These are phyloP conservation scores for Stephanodiscus minutulus DNA, from an alignment of 108 stramenopile species.

Conservation along the genomic window DNA sequence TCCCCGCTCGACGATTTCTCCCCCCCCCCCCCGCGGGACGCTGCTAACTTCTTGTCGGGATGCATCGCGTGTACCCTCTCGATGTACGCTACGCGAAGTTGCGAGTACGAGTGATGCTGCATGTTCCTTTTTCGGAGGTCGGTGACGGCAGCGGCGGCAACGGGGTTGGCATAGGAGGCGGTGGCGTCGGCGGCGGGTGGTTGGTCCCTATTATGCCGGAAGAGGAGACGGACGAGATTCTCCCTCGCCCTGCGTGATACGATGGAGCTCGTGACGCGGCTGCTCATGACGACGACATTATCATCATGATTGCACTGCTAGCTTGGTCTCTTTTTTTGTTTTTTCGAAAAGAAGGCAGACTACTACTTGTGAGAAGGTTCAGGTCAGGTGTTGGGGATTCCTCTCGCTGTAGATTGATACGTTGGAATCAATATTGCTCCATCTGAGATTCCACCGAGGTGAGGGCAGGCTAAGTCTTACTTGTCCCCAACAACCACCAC, in stretches of 20 bases:
- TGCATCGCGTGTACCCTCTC: slow-evolving; percentile 65
- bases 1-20: no score
- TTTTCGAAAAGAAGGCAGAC: no score
- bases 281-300: slow-evolving; percentile 43
- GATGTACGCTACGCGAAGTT: slow-evolving; percentile 66
- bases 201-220: slow-evolving; percentile 2
- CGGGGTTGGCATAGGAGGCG: background rate
- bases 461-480: no score
- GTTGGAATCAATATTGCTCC: no score
- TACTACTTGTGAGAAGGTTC: no score
- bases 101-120: slow-evolving; percentile 50
- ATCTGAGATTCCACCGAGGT: no score
- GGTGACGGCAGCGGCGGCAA: background rate
- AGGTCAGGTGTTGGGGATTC: no score
- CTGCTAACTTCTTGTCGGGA: slow-evolving; percentile 61
- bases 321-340: no score
- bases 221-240: slow-evolving; percentile 43
- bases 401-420: no score
- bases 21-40: background rate
- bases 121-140: background rate
- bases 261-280: slow-evolving; percentile 37
- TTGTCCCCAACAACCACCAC: no score
- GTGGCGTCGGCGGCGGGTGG: background rate
- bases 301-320: no score
- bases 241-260: slow-evolving; percentile 29